Percentiles rank a stretch among this genome's conserved stretches.
Conservation (phyloP, 2,329 filamentous ascomycete genomes). For the Claviceps purpurea region DNA sequence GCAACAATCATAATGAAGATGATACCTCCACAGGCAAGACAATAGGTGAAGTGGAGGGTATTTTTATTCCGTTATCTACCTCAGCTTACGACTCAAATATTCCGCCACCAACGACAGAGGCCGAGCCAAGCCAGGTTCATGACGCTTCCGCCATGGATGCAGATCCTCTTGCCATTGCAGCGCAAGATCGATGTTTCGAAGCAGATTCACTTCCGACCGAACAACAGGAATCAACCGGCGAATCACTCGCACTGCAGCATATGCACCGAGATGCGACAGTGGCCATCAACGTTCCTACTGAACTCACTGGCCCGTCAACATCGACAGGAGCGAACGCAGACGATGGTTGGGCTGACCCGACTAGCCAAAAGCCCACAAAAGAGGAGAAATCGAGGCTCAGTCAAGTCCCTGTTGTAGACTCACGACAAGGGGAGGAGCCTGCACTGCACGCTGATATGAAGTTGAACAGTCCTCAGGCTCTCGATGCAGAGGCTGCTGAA, state of each 20-base stretch:
- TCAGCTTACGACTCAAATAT: not conserved
- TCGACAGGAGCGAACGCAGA: constrained; percentile 14
- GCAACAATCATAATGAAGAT: constrained; percentile 8
- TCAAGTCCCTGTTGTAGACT: constrained; percentile 4
- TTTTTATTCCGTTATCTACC: constrained; percentile 8
- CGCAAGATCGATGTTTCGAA: not conserved
- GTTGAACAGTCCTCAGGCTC: not conserved
- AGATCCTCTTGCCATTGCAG: not conserved
- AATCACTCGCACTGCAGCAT: not conserved
- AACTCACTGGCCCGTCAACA: not conserved
- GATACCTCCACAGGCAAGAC: constrained; percentile 25
- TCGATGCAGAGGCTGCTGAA: constrained; percentile 1
- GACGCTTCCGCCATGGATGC: not conserved
- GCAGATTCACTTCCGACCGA: not conserved
- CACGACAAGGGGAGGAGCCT: not conserved
- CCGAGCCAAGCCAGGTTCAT: not conserved
- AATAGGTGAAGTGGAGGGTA: constrained; percentile 27
- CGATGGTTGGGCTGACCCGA: not conserved
- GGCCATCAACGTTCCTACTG: not conserved
- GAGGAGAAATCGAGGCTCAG: constrained; percentile 17
- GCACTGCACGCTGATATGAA: not conserved
- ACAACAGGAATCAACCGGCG: not conserved
- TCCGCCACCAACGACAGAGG: not conserved
- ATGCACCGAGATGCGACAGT: constrained; percentile 8
- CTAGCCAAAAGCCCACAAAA: constrained; percentile 15